Evolutionary conservation across 2,329 filamentous ascomycete species (phyloP), one percentile per base, ranked within the genome.

Genomic region (Monosporascus cannonballus): DNA sequence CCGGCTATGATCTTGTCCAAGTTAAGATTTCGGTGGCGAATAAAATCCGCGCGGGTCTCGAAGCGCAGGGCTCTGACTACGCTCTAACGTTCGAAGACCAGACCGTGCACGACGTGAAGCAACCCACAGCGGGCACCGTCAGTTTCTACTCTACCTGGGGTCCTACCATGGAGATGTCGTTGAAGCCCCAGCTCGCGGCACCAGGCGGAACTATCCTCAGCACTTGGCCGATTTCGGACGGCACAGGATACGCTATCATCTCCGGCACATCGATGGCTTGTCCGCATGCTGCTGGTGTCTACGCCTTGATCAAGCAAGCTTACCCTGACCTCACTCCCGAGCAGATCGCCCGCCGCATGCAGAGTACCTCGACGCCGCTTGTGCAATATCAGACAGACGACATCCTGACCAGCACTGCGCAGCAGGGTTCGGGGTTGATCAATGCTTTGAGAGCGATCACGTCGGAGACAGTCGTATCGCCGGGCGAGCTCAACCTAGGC

Each of bases 191-290:
- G 44, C 49, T 67, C 3, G 59, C 64, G 8, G 68, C 67, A 5
- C 68, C 69, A 1, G 67, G 69, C 1, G 67, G 66, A 1, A 58
- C 62, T n/a, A 66, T 71, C 24, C 60, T 71, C 8, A 61, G 65
- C 1, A 68, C 67, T 0, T 69, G 60, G 51, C 67, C 67, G 0
- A 48, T 68, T 1, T 62, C 56, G 2, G 48, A 54, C 2, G 50
- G 56, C 25, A 48, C 24, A 11, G 60, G 60, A 4, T 64, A 61
- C 11, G 61, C 61, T 6, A 63, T 68, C 37, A 55, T 69, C 24
- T 62, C 59, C 2, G 69, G 69, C 2, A 70, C 69, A 2, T 69
- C 66, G 2, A 70, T 70, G 68, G 61, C 67, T 0, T 62, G 66
- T 1, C 68, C 69, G 2, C 68, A 63, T 46, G 51, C 64, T 0